Base-by-base conservation (phyloP, 2,329 filamentous ascomycete species). In the Alternaria consortialis region DNA sequence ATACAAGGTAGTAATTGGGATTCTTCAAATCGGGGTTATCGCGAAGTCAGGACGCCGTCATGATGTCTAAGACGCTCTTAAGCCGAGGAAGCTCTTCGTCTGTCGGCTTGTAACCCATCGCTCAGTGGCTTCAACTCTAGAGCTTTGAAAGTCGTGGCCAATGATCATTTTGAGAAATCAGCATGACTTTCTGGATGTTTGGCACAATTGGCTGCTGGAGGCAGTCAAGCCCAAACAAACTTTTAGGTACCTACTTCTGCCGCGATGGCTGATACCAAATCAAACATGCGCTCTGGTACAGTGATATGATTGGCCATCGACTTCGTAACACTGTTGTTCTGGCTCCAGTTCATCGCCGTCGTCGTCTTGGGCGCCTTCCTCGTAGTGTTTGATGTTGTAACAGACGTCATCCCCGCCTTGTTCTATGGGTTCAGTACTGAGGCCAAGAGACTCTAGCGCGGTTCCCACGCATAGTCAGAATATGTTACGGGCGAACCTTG, bases 381-480 rank as follows among this genome's bases (percentile, higher is more conserved):
- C 51, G 20, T 29, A 47, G 53, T 70, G 67, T 25, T 65, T 20
- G 15, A 63, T 44, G 8, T 42, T 39, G 34, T 58, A 65, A 37
- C 53, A 56, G 2, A 56, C 34, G 37, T 56, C 64, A n/a, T 67
- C 53, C 4, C 64, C 62, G 17, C 60, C 62, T 5, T 27, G 25
- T 5, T 13, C 13, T 13, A 36, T 15, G 1, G 60, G 55, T 3
- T 51, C 23, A 7, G 15, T 25, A 23, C 47, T 64, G 7, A 68
- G 47, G 1, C 56, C 58, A 5, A 68, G 40, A n/a, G 53, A 53
- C 8, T 60, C 1, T 1, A 61, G 40, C 1, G 53, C 51, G 3
- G 44, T 48, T 12, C 39, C 56, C 29, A 53, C 4, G 13, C 5
- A 40, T 8, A 27, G 48, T 37, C 17, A 51, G 32, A 51, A 25